These are phyloP conservation scores for Senecio squalidus DNA, from an alignment of 140 eudicot genomes.

Conservation along the genomic window DNA sequence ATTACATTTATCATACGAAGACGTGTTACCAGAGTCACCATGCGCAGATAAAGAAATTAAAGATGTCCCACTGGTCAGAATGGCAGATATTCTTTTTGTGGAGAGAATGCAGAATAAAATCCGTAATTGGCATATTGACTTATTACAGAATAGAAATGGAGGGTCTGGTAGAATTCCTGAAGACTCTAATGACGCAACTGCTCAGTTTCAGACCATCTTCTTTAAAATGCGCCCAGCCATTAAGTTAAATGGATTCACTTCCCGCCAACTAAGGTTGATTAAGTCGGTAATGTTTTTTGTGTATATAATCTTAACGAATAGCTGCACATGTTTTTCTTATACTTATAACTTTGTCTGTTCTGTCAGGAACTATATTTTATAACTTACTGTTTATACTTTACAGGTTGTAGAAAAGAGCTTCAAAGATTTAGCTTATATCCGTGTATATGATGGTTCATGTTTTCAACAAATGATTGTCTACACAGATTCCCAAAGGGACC, in stretches of 20 bases:
- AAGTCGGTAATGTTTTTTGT: slow-evolving; percentile 69
- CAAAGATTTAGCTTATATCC: slow-evolving; percentile 59
- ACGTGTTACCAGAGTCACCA: slow-evolving; percentile 30
- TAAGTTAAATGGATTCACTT: slow-evolving; percentile 58
- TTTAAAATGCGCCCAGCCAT: slow-evolving; percentile 77
- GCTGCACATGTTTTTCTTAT: slow-evolving; percentile 1
- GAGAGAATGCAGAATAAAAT: slow-evolving; percentile 64
- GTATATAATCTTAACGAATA: slow-evolving; percentile 4
- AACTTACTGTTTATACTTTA: slow-evolving; percentile 3
- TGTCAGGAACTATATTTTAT: neutral
- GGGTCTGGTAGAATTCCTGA: slow-evolving; percentile 22
- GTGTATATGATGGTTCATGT: slow-evolving; percentile 41
- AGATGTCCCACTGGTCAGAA: slow-evolving; percentile 45
- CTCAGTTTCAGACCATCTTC: slow-evolving; percentile 63
- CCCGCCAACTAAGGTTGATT: slow-evolving; percentile 85
- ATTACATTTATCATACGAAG: slow-evolving; percentile 36
- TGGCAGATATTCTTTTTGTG: slow-evolving; percentile 73
- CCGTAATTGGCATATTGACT: slow-evolving; percentile 60
- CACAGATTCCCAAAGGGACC: slow-evolving; percentile 53
- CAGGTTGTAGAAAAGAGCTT: slow-evolving; percentile 73
- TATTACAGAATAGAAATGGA: slow-evolving; percentile 36
- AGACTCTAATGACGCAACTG: slow-evolving; percentile 25
- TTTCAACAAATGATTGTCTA: slow-evolving; percentile 56
- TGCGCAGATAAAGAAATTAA: slow-evolving; percentile 23
- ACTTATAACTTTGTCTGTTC: neutral